Base-by-base conservation (phyloP, 176 grass and related monocot species). In the Poa annua region DNA sequence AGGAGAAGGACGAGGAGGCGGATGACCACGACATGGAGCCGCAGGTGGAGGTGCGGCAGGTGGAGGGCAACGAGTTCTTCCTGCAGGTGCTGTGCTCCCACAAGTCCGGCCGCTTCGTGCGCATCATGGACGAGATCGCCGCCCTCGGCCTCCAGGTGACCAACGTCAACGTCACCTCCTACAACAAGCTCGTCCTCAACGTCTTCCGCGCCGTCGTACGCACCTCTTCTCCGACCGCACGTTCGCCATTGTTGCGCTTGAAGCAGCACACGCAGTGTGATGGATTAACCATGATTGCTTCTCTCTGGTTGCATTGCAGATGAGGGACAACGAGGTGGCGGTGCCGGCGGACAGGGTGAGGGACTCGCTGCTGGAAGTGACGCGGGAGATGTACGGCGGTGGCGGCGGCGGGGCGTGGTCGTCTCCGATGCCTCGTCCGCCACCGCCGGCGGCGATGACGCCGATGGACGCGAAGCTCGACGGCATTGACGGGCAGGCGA, bases 31-130 rank as follows among this genome's bases (percentile, higher is more conserved):
- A 86, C 56, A 86, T 81, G 80, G 80, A 98, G 91, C 96, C 92
- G 22, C 96, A 93, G 77, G 89, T 98, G 84, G 96, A 95, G 82
- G 96, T 93, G 68, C 94, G 85, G 55, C 89, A 88, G 80, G 76
- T 90, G 76, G 83, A 92, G 50, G 91, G 87, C 10, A 96, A 98
- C 53, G 96, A 98, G 80, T 88, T 90, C 85, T 98, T 98, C 83
- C 73, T 98, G n/a, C 86, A 95, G 84, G 87, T 95, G 53, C 63
- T 96, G 16, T 98, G 96, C 63, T 86, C 91, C 77, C 85, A 86
- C 84, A 88, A 86, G 86, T 75, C 65, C 6, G 89, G 91, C 5
- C 82, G 91, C 16, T 93, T 96, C 77, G 83, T 90, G 12, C 86
- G 66, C 35, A 80, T 98, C 80, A 96, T 93, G 89, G 96, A 96